These are phyloP conservation scores for Solanum hybrid DNA, from an alignment of 305 asterid species.

Conservation along the genomic window DNA sequence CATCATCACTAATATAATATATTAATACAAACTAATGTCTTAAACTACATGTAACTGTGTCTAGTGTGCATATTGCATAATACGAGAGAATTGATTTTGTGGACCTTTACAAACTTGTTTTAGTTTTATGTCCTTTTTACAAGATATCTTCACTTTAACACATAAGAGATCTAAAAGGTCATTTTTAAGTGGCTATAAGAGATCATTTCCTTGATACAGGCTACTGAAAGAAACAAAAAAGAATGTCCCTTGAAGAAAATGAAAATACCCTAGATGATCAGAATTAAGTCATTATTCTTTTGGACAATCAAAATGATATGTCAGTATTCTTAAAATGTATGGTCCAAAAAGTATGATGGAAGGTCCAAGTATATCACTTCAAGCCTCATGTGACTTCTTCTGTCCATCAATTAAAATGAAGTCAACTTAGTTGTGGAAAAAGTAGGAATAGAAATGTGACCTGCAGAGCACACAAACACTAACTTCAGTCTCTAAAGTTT, in stretches of 20 bases:
- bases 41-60: neutral
- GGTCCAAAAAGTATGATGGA: neutral
- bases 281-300: neutral
- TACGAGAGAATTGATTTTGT: neutral
- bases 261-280: neutral
- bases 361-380: neutral
- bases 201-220: neutral
- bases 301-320: neutral
- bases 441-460: conserved; percentile 19
- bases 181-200: neutral
- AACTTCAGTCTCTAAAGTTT: conserved; percentile 33
- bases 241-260: neutral
- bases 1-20: neutral
- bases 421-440: neutral
- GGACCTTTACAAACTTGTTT: neutral
- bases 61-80: neutral
- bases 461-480: conserved; percentile 90
- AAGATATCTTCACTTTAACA: neutral
- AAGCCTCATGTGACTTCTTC: neutral
- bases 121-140: neutral
- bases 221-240: neutral
- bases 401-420: neutral
- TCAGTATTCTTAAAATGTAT: neutral
- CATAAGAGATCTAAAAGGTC: neutral
- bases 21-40: neutral